Percentiles rank a stretch among this genome's conserved stretches.
These are phyloP conservation scores for Cyathus striatus DNA, from an alignment of 768 basidiomycete species.

Conservation along the genomic window DNA sequence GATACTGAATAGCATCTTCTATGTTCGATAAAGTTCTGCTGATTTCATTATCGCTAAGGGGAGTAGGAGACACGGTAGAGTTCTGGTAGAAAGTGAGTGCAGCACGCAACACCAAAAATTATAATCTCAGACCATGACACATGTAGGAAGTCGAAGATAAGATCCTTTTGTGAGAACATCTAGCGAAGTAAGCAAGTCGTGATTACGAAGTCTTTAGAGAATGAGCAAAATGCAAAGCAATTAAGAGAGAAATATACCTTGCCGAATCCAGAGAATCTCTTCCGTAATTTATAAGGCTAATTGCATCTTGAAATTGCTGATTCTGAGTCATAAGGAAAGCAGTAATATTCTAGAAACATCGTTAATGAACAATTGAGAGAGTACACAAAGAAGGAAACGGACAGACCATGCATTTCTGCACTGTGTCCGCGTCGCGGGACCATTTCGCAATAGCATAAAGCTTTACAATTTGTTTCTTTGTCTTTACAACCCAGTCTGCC, in stretches of 20 bases:
- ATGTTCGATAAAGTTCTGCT: slow-evolving; percentile 62
- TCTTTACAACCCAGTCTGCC: slow-evolving; percentile 88
- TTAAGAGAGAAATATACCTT: slow-evolving; percentile 41
- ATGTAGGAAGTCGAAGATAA: slow-evolving; percentile 76
- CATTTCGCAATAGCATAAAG: slow-evolving; percentile 84
- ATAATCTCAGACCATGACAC: slow-evolving; percentile 57
- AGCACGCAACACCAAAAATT: slow-evolving; percentile 6
- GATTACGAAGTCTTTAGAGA: slow-evolving; percentile 73
- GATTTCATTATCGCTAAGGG: slow-evolving; percentile 64
- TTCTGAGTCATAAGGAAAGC: slow-evolving; percentile 86
- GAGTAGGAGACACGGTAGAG: slow-evolving; percentile 58
- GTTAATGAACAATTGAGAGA: slow-evolving; percentile 1
- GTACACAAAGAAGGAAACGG: background rate
- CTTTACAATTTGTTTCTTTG: slow-evolving; percentile 86
- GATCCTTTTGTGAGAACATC: slow-evolving; percentile 85
- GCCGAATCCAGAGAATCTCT: slow-evolving; percentile 72
- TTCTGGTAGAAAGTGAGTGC: slow-evolving; percentile 48
- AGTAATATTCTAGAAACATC: slow-evolving; percentile 69
- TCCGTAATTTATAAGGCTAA: slow-evolving; percentile 56
- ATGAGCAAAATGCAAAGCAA: background rate
- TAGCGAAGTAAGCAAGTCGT: slow-evolving; percentile 87
- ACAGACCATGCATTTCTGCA: slow-evolving; percentile 82
- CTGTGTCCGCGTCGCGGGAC: slow-evolving; percentile 77
- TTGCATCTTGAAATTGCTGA: slow-evolving; percentile 71
- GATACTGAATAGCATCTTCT: slow-evolving; percentile 74